A percentile compares a stretch with the other conserved stretches of the same genome.
These are phyloP conservation scores for Botrytis aclada DNA, from an alignment of 2,329 filamentous ascomycete species.

Conservation along the genomic window DNA sequence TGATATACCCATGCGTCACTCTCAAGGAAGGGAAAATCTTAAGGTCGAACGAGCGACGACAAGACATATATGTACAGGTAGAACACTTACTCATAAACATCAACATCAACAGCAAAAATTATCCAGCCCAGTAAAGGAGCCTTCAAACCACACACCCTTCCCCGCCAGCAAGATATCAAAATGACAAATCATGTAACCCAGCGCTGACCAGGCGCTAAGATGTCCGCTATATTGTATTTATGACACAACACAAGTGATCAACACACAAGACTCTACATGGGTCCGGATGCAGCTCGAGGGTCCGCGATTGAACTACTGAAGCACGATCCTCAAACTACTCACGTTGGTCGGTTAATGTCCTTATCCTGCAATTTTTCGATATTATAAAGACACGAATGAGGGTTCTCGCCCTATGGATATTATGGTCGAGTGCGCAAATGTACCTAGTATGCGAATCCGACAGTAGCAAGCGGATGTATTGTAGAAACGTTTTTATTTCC, in stretches of 20 bases:
- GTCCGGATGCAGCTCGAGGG: neutral
- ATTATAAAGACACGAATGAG: neutral
- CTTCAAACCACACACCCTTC: neutral
- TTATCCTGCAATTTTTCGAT: neutral
- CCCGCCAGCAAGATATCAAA: neutral
- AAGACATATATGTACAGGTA: neutral
- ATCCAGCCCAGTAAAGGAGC: neutral
- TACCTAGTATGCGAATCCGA: neutral
- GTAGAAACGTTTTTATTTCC: neutral
- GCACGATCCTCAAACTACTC: neutral
- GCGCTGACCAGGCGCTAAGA: neutral
- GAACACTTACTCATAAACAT: neutral
- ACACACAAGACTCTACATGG: neutral
- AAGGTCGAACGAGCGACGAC: neutral
- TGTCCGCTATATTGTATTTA: neutral
- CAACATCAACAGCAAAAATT: neutral
- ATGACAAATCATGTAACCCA: neutral
- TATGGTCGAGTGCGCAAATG: neutral
- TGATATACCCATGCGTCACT: neutral
- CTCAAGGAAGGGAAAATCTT: neutral
- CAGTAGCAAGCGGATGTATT: neutral
- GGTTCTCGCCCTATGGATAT: neutral
- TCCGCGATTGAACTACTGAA: too few species aligned
- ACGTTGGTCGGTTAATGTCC: neutral
- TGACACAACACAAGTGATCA: neutral